Evolutionary conservation across 1,284 basidiomycete genomes (phyloP), one percentile per base, ranked within the genome.

Genomic region (Tranzscheliella williamsii): DNA sequence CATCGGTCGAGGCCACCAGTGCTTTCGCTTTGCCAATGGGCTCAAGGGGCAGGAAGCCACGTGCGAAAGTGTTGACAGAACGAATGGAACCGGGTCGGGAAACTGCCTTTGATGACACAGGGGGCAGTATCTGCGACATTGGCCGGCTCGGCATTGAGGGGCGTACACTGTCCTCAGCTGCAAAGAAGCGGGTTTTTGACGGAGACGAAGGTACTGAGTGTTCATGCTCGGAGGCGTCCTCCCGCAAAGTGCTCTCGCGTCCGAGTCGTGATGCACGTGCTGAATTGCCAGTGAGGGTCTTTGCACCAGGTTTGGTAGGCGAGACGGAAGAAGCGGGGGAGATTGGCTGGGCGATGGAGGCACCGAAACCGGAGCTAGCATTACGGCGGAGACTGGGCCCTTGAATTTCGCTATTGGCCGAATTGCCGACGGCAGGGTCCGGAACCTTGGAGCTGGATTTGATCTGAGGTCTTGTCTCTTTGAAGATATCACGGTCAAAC

Each of bases 401-500:
- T 23, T 52, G 42, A 2, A 65, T 36, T 1, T 65, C 62, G 42
- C 52, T 60, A 2, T 36, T 46, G 11, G 40, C 34, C 2, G 56
- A 52, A 27, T 56, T 65, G 31, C 50, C 56, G 12, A 49, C 11
- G 2, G 30, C 31, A 16, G 27, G 38, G 8, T 29, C 42, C 0
- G 31, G 31, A 21, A 30, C 32, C 40, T 45, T 50, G 12, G 30
- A 17, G 7, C 44, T 22, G 6, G 42, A 35, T 38, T 47, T 54
- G 33, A 47, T 20, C 1, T 38, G 21, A 1, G 56, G 61, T 24
- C 67, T 44, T 1, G 67, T 53, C 16, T 66, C 51, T 22, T 48
- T 38, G 29, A 76, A 74, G 9, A 67, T 51, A 22, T 75, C 70
- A 4, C 46, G 39, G 33, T 76, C 75, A 42, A 71, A 73, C 9